Conservation (phyloP, 2,329 filamentous ascomycete genomes). For the Cordyceps javanica region DNA sequence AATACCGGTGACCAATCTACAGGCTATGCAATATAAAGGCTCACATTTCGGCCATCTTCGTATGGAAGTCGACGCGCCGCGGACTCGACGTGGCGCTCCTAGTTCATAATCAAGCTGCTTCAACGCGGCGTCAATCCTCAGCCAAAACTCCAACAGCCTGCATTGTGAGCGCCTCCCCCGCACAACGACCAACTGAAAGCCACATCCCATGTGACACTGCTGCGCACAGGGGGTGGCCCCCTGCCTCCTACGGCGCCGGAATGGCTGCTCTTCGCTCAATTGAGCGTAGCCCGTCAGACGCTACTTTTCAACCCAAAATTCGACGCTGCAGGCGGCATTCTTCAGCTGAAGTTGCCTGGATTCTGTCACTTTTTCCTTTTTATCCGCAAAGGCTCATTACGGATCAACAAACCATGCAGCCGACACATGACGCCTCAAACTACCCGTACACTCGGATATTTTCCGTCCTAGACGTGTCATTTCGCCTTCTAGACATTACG, state of each 20-base stretch:
- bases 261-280: neutral
- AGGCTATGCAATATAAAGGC: neutral
- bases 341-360: neutral
- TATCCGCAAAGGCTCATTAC: neutral
- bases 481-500: neutral
- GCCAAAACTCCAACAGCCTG: neutral
- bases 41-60: neutral
- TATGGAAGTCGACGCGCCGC: neutral
- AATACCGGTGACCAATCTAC: neutral
- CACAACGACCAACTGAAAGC: neutral
- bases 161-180: conserved; percentile 3
- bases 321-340: neutral
- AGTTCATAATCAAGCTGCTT: neutral
- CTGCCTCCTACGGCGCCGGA: neutral
- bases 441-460: neutral
- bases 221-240: neutral
- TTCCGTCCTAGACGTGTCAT: neutral
- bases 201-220: neutral
- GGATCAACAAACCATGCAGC: neutral
- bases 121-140: neutral
- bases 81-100: neutral
- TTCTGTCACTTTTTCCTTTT: neutral
- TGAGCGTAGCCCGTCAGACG: neutral
- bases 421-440: neutral
- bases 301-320: conserved; percentile 10